A percentile compares a stretch with the other conserved stretches of the same genome.
These are phyloP conservation scores for Dipodascus geniculatus DNA, from an alignment of 805 yeast genomes.

Conservation along the genomic window DNA sequence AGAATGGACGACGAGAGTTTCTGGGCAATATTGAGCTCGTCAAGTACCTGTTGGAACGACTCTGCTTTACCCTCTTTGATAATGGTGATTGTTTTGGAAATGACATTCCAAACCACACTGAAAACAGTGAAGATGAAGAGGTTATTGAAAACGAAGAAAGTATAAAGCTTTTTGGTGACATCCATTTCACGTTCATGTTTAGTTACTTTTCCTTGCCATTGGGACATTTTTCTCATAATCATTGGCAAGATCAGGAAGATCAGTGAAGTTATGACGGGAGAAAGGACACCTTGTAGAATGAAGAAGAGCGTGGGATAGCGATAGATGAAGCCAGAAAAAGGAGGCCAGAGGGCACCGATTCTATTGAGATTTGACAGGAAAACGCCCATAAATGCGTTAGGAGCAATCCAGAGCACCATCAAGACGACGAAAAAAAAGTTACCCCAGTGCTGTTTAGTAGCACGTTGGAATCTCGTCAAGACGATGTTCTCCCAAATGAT, in stretches of 20 bases:
- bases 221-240: constrained; percentile 26
- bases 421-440: constrained; percentile 21
- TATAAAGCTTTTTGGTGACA: constrained; percentile 26
- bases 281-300: constrained; percentile 28
- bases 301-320: constrained; percentile 20
- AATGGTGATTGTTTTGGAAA: constrained; percentile 20
- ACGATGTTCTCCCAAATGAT: constrained; percentile 27
- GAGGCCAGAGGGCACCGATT: constrained; percentile 27
- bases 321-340: constrained; percentile 21
- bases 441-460: constrained; percentile 24
- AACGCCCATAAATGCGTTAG: constrained; percentile 30
- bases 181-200: constrained; percentile 27
- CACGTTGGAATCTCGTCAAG: constrained; percentile 19
- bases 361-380: constrained; percentile 27
- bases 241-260: constrained; percentile 26
- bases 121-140: constrained; percentile 27
- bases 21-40: constrained; percentile 19
- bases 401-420: constrained; percentile 27
- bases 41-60: constrained; percentile 19
- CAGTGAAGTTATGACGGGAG: constrained; percentile 25
- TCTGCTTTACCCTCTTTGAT: constrained; percentile 10
- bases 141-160: constrained; percentile 29
- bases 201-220: constrained; percentile 28
- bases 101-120: constrained; percentile 28
- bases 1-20: constrained; percentile 27